Conservation (phyloP, 1,284 basidiomycete species). For the Psilocybe mexicana region DNA sequence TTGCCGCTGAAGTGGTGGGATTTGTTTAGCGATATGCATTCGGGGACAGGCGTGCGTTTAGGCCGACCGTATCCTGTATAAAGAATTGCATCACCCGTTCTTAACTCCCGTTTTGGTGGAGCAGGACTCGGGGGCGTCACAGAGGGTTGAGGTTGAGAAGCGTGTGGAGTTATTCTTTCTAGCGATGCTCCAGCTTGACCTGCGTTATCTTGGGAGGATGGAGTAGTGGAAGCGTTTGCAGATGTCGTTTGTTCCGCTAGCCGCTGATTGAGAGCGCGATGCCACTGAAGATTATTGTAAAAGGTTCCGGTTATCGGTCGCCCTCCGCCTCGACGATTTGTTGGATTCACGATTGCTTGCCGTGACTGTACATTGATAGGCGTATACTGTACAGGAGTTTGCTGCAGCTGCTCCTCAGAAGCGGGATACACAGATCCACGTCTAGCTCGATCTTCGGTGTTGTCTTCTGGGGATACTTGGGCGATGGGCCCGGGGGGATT, state of each 20-base stretch:
- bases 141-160: not conserved
- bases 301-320: not conserved
- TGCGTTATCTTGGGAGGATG: not conserved
- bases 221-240: not conserved
- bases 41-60: slow-evolving; percentile 1
- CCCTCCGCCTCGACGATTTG: not conserved
- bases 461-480: no score
- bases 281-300: not conserved
- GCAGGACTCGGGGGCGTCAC: not conserved
- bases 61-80: slow-evolving; percentile 11
- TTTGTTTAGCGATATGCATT: slow-evolving; percentile 8
- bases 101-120: not conserved
- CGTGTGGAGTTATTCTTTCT: not conserved
- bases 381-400: not conserved
- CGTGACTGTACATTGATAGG: not conserved
- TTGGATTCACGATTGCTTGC: not conserved
- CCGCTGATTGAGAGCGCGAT: not conserved
- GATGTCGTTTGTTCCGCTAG: no score
- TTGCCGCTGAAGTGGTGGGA: slow-evolving; percentile 11
- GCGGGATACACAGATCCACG: no score
- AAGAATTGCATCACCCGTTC: slow-evolving; percentile 5
- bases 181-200: no score
- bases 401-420: not conserved
- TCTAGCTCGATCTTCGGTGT: no score
- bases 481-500: no score